Evolutionary conservation across 345 rosid genomes (phyloP).

Genomic region (Chamaenerion angustifolium): DNA sequence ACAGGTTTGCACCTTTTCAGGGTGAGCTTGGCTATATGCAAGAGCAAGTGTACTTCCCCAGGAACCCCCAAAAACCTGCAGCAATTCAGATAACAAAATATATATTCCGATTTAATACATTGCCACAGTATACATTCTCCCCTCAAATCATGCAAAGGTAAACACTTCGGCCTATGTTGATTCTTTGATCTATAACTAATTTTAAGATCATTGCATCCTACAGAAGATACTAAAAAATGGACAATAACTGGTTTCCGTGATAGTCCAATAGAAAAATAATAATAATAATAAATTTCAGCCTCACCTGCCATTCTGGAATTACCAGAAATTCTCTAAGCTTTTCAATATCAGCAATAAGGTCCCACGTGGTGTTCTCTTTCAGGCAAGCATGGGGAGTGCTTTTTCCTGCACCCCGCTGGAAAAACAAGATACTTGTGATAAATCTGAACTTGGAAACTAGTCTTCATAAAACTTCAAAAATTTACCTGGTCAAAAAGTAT

Average conservation of each 20-base stretch:
- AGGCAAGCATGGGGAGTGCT: slow-evolving; percentile 97
- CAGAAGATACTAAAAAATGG: no score
- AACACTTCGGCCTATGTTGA: no score
- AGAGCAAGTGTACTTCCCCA: slow-evolving; percentile 98
- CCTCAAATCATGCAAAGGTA: neutral
- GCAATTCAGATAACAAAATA: slow-evolving; percentile 3
- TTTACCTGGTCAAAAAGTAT: slow-evolving; percentile 80
- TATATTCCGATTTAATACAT: neutral
- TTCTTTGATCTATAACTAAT: no score
- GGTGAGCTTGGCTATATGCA: slow-evolving; percentile 75
- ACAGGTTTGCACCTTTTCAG: slow-evolving; percentile 49
- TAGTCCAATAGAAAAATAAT: neutral
- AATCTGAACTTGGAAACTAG: slow-evolving; percentile 1
- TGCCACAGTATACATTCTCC: neutral
- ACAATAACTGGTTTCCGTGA: neutral
- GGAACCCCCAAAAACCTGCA: slow-evolving; percentile 88
- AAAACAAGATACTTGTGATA: slow-evolving; percentile 2
- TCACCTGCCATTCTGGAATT: slow-evolving; percentile 90
- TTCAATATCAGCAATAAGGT: slow-evolving; percentile 72
- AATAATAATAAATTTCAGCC: neutral
- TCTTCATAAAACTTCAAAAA: slow-evolving; percentile 3
- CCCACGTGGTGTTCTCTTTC: slow-evolving; percentile 86
- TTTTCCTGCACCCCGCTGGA: slow-evolving; percentile 85
- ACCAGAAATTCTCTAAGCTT: slow-evolving; percentile 66
- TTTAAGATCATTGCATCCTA: no score